Evolutionary conservation across 371 early-diverging fungal genomes (phyloP), one percentile per base, ranked within the genome.

Genomic region (Cokeromyces recurvatus): DNA sequence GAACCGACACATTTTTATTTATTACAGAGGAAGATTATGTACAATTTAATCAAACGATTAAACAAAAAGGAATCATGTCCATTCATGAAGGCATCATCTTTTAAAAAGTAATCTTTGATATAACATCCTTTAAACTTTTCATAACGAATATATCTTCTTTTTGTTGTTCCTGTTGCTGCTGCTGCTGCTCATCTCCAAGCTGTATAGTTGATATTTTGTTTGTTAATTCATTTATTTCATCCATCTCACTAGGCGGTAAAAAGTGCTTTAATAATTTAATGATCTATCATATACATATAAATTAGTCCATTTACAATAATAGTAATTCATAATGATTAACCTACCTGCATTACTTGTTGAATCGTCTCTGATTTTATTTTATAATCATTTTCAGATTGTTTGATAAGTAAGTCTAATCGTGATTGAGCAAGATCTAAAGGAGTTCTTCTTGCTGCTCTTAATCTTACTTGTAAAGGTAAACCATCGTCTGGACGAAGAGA

Each of bases 341-440:
- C 22, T n/a, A 58, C 62, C 53, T 66, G 52, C 10, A 53, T 25
- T 10, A 64, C 64, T 45, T 64, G 57, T 34, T 54, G 43, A 46
- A 49, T 42, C 11, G 53, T 48, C 5, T 27, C 43, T n/a, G 32
- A 44, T 36, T 38, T 47, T 11, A 34, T 16, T 4, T 6, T 27
- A 12, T 32, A 29, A 14, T 24, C 24, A 15, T 32, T 11, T 34
- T 55, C 34, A 16, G 48, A 48, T 36, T 52, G 54, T 14, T 45
- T 39, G 14, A 67, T 65, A 7, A 73, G 43, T 24, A 69, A 14
- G 36, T 70, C 64, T n/a, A 74, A 42, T 19, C 71, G 27, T 5
- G 71, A 65, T 29, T 66, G 55, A 1, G 74, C 71, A 10, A 74
- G 39, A 31, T 62, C 48, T 8, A 71, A 39, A 1, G 71, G 71